Base-by-base conservation (phyloP, 352 stramenopile genomes). In the Pythium vanterpoolii region DNA sequence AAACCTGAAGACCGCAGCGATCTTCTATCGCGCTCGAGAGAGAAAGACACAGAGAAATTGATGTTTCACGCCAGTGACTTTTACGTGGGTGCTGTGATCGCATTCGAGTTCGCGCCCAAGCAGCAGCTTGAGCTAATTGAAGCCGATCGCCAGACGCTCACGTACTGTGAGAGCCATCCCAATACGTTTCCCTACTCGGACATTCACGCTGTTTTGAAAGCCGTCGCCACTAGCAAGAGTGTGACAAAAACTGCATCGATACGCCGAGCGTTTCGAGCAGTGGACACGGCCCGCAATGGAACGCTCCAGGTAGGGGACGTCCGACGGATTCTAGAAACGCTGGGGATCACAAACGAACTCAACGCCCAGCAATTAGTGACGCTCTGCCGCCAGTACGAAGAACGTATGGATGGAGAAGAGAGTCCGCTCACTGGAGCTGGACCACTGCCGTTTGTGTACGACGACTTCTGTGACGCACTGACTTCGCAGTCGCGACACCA, bases 311-410 rank as follows among this genome's bases (percentile, higher is more conserved):
- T 69, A 6, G 53, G 66, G 23, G 44, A 62, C 9, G 69, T 84
- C 34, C 67, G 68, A 24, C 55, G 30, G 24, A 48, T 85, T 7
- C 48, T 79, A 5, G 43, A 69, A 7, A 57, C n/a, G 9, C 19
- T 68, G 1, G 51, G 55, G 18, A 50, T 64, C 21, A 16, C n/a
- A 4, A n/a, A 19, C 3, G 19, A 26, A n/a, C 62, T 90, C 50
- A 90, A 90, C 54, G 71, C 71, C 9, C 75, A 94, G 39, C 80
- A 90, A 43, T 31, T 79, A 3, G 66, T 94, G 48, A 94, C 84
- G 19, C 47, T 93, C 9, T 70, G 51, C 31, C 75, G 80, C 13
- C 61, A 61, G 19, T 93, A 86, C 31, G 43, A 56, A 14, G 48
- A 28, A 45, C 26, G 19, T 1, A 7, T 66, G 19, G 64, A 51